Evolutionary conservation across 1,139 yeast genomes (phyloP), one percentile per base, ranked within the genome.

Genomic region (Diutina mesorugosa): DNA sequence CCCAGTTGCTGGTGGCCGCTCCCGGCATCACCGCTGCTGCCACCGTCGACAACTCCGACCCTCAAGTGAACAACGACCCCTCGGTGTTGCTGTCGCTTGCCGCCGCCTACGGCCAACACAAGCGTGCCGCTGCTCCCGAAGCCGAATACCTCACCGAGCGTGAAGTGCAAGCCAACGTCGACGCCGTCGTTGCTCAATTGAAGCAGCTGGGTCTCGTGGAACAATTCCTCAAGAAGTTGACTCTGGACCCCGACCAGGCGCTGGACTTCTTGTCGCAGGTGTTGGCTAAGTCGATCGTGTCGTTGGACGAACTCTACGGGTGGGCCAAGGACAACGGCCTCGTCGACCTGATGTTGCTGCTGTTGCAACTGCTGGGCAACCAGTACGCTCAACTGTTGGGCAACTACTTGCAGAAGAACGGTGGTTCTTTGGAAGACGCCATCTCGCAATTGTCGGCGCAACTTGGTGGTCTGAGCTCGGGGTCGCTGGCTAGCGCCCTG

Each of bases 211-310:
- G 45, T 4, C n/a, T 50, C 8, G 53, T 50, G 29, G 45, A 30
- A 21, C 28, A 30, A 6, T 50, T 50, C 53, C 45, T 50, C 29
- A 32, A 14, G 14, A 50, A 50, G 35, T 32, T 50, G 45, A 50
- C 53, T n/a, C 29, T n/a, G 18, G 45, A 50, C 53, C 45, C 53
- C 12, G 14, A 9, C 45, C 30, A 50, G 16, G 53, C 53, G 21
- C 28, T n/a, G 18, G 53, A 50, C 41, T 50, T 50, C n/a, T 50
- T 50, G 53, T 10, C 41, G 10, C 53, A 50, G 16, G 53, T 50
- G 29, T 50, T 50, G 53, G 45, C 41, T n/a, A 30, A 50, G 53
- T 38, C 41, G 28, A 38, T 32, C 26, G 53, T 50, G 32, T 32
- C 53, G 32, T 32, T 50, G 28, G 53, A 50, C 16, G 45, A 50